Base-by-base conservation (phyloP, 192 early-diverging fungal genomes). In the Endogone sp. region DNA sequence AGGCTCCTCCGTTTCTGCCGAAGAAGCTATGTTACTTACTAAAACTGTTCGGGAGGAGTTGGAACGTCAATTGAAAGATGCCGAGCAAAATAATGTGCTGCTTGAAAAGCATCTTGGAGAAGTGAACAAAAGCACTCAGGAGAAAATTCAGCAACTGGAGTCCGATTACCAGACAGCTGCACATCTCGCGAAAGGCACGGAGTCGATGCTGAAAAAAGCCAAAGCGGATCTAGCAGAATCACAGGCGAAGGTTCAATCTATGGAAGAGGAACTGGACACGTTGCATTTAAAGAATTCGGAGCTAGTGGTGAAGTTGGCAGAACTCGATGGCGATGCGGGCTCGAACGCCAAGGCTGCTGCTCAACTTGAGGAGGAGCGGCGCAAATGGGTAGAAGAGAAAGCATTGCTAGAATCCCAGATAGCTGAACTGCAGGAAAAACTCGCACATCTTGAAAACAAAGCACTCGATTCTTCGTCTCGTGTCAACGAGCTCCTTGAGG, bases 111-210 rank as follows among this genome's bases (percentile, higher is more conserved):
- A n/a, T 3, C 25, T 61, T 25, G 57, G 29, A 37, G 57, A 69
- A 30, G 25, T 37, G 29, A 23, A 27, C 13, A 55, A 69, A 4
- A 22, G 22, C 29, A 44, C 22, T 29, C 54, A 69, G 28, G 26
- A 23, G 13, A 69, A 61, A 32, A 74, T 80, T 22, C 62, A 75
- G 23, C 76, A 83, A 60, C 67, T 80, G 6, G 78, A 80, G 67
- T 60, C 67, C 3, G 81, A 83, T 63, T 75, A 80, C 60, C 75
- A 80, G 26, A 74, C 72, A 3, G 76, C 81, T 1, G 26, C 66
- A 4, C 75, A 75, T 10, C 68, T 72, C 25, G 76, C 70, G 13
- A 71, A 83, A 60, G 61, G 64, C 26, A 63, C 74, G 2, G 80
- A 81, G 56, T 65, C 65, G 9, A 71, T 65, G 56, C 57, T 81